Base-by-base conservation (phyloP, 805 yeast species). In the Zygotorulaspora chibaensis region DNA sequence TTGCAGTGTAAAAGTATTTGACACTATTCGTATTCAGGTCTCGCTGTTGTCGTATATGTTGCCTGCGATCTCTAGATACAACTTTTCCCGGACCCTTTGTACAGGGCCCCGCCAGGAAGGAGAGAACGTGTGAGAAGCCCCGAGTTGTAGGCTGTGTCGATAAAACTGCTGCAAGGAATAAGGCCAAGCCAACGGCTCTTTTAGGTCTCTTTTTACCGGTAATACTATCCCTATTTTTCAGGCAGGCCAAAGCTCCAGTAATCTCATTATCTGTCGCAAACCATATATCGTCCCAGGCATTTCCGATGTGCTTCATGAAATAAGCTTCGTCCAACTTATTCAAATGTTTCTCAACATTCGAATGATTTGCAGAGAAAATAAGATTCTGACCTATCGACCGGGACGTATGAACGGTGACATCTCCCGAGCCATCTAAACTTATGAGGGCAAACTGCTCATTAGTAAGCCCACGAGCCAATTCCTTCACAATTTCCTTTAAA, bases 51-150 rank as follows among this genome's bases (percentile, higher is more conserved):
- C 62, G 47, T n/a, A 57, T 53, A 13, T 46, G 46, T 12, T 38
- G 28, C 18, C 51, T 53, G 23, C 26, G 31, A 27, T 50, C 49
- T 20, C 48, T 42, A 5, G 58, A 50, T 4, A 53, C 27, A 2
- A 58, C 52, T 41, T 55, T 58, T 2, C 60, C 62, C 3, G 56
- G 50, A 5, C 57, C 59, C 13, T 40, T 45, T n/a, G 62, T 58
- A 38, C 60, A 53, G 11, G 62, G 58, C 1, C 62, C 62, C 2
- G 31, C 37, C 11, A 57, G 18, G 36, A 57, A 56, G 6, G 51
- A 41, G 2, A 54, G 25, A 7, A 52, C 48, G 30, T 50, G 37
- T 16, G 23, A 26, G 8, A 12, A 29, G 11, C n/a, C 9, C 7
- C 13, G 11, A 17, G 16, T 33, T n/a, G 6, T 27, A 8, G 9